phyloP scores from a whole-genome alignment of 495 filamentous ascomycete genomes.

The Talaromyces liani region DNA sequence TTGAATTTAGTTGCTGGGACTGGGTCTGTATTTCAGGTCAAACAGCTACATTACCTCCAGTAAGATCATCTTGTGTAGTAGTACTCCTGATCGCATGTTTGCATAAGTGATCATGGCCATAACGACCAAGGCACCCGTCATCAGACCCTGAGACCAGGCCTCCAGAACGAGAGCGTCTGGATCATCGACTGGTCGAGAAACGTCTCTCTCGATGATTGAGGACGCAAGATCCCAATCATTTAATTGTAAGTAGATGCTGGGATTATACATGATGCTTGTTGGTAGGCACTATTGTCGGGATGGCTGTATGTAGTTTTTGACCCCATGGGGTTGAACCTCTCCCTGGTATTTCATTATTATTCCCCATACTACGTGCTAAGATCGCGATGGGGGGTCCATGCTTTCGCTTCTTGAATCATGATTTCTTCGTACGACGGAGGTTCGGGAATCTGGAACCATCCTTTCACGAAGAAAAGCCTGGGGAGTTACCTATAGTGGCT shows the following conservation, averaged over 20 bases:
- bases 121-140: constrained; percentile 23
- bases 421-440: not conserved
- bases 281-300: not conserved
- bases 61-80: constrained; percentile 28
- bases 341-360: constrained; percentile 5
- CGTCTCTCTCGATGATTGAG: not conserved
- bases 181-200: constrained; percentile 8
- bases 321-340: not conserved
- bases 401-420: not conserved
- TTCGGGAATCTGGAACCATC: too few relatives aligned
- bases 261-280: not conserved
- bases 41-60: constrained; percentile 18
- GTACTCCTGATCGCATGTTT: constrained; percentile 21
- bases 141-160: constrained; percentile 26
- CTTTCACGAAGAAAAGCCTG: too few relatives aligned
- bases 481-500: too few relatives aligned
- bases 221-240: not conserved
- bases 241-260: not conserved
- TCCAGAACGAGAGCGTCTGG: constrained; percentile 21
- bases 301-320: not conserved
- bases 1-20: not conserved
- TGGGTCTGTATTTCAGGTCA: not conserved
- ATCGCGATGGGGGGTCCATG: not conserved
- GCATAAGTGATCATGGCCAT: constrained; percentile 21
- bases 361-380: not conserved